Percentiles rank a stretch among this genome's conserved stretches.
Evolutionary conservation across 176 grass and related monocot species (phyloP).

Genomic region (Bolboschoenus planiculmis): DNA sequence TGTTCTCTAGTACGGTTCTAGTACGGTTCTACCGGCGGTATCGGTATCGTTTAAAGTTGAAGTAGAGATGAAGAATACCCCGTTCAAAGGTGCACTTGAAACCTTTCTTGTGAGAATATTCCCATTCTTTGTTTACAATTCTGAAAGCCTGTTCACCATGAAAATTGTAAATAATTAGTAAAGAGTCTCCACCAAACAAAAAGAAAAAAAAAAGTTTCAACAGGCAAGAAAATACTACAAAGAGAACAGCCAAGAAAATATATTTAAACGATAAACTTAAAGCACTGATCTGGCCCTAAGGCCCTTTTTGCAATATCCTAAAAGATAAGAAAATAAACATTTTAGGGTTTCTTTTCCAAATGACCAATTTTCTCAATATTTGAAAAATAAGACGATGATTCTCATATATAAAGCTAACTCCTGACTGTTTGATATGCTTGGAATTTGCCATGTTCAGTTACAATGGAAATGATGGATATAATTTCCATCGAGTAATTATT

Average conservation of each 20-base stretch:
- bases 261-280: neutral
- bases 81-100: constrained; percentile 96
- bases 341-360: neutral
- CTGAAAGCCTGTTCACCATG: constrained; percentile 47
- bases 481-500: neutral
- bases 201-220: neutral
- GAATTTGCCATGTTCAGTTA: neutral
- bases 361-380: neutral
- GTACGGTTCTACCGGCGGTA: constrained; percentile 49
- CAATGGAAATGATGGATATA: neutral
- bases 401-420: neutral
- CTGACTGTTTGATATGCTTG: neutral
- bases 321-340: neutral
- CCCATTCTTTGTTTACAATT: constrained; percentile 98
- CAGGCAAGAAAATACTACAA: neutral
- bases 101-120: constrained; percentile 99
- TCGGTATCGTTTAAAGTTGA: constrained; percentile 93
- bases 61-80: constrained; percentile 94
- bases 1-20: too few species aligned
- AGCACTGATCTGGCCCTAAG: neutral
- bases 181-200: neutral
- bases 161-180: neutral
- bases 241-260: neutral
- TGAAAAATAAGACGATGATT: neutral
- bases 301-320: neutral